A percentile compares a stretch with the other conserved stretches of the same genome.
Conservation (phyloP, 345 rosid species). For the Eucalyptus dawsonii region DNA sequence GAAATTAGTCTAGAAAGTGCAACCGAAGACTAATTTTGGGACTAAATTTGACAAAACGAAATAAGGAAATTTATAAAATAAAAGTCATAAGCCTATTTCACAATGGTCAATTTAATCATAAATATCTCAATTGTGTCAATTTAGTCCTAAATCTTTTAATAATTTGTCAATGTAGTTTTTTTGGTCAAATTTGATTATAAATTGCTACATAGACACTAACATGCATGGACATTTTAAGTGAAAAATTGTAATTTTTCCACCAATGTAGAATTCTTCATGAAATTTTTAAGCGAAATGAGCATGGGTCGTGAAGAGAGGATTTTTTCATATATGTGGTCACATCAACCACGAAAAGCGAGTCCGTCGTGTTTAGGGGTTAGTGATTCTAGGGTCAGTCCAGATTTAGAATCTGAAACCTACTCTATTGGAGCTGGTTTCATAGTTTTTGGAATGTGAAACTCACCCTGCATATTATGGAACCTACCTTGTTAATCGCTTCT, state of each 20-base stretch:
- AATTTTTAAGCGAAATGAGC: background rate
- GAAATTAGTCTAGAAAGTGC: background rate
- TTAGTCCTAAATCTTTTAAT: too few relatives aligned
- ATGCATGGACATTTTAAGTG: background rate
- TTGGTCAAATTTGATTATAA: fast-evolving
- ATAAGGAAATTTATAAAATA: background rate
- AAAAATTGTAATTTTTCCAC: too few relatives aligned
- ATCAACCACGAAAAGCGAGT: too few relatives aligned
- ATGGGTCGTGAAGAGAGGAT: background rate
- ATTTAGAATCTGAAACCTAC: too few relatives aligned
- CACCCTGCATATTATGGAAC: fast-evolving
- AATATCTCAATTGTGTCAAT: fast-evolving
- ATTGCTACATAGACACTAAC: background rate
- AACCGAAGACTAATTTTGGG: background rate
- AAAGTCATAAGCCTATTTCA: background rate
- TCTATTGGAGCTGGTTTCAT: fast-evolving
- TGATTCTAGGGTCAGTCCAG: too few relatives aligned
- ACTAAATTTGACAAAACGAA: background rate
- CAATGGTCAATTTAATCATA: fast-evolving
- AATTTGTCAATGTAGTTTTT: too few relatives aligned
- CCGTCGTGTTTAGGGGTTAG: too few relatives aligned
- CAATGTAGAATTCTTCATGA: background rate
- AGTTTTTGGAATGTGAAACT: too few relatives aligned
- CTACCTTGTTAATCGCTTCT: too few relatives aligned
- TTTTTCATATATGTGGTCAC: background rate